phyloP scores from a whole-genome alignment of 192 early-diverging fungal genomes.

The Entophlyctis luteolus region DNA sequence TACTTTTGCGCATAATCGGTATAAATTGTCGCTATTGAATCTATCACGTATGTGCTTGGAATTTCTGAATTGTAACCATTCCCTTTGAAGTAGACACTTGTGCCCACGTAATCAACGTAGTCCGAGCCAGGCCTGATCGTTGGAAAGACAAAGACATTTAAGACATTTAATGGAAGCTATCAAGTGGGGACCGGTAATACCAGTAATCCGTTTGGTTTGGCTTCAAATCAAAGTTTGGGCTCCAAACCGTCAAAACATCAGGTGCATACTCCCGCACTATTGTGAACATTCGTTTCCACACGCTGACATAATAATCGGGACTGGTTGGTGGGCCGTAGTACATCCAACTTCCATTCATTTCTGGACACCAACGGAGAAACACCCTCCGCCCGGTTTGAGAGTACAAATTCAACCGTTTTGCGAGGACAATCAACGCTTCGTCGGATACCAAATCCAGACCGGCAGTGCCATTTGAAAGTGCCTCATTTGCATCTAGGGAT shows the following conservation, averaged over 20 bases:
- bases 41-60: background rate
- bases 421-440: background rate
- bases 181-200: background rate
- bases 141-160: background rate
- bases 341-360: conserved; percentile 19
- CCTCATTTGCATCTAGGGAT: no score
- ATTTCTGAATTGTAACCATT: background rate
- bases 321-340: background rate
- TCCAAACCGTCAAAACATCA: conserved; percentile 7
- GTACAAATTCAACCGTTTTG: background rate
- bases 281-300: conserved; percentile 19
- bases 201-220: background rate
- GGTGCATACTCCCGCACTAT: background rate
- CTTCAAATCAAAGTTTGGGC: conserved; percentile 10
- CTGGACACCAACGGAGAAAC: background rate
- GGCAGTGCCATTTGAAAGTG: background rate
- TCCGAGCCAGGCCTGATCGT: background rate
- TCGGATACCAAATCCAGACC: background rate
- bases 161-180: background rate
- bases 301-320: background rate
- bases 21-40: background rate
- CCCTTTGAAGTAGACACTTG: conserved; percentile 14
- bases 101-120: conserved; percentile 13
- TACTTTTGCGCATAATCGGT: background rate
- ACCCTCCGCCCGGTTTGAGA: background rate